phyloP scores from a whole-genome alignment of 768 basidiomycete genomes.

The Chalciporus piperatus region DNA sequence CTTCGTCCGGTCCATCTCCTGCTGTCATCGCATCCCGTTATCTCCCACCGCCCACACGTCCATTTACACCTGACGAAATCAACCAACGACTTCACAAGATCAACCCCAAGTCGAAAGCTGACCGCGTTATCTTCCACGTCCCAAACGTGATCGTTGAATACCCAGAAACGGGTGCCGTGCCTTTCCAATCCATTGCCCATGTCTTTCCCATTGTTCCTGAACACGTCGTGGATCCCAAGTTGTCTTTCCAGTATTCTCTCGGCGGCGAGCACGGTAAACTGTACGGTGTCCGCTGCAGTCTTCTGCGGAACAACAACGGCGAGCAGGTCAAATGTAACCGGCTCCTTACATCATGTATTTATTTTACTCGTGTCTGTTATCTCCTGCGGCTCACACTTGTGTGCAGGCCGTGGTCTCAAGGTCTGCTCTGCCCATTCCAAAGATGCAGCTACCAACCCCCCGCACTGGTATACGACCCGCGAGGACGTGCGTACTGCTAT shows the following conservation, averaged over 20 bases:
- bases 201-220: background rate
- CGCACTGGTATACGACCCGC: background rate
- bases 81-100: background rate
- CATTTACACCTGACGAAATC: constrained; percentile 1
- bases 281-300: background rate
- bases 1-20: background rate
- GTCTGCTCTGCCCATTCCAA: background rate
- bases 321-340: background rate
- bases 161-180: background rate
- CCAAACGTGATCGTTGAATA: background rate
- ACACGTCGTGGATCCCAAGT: background rate
- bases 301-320: background rate
- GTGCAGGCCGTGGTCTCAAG: background rate
- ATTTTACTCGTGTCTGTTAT: background rate
- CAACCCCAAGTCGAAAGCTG: background rate
- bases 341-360: background rate
- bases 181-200: background rate
- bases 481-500: background rate
- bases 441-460: background rate
- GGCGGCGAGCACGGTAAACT: background rate
- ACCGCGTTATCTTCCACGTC: background rate
- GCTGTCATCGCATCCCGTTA: background rate
- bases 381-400: background rate
- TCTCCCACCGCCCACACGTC: background rate
- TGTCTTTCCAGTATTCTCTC: background rate